Percentiles rank a stretch among this genome's conserved stretches.
phyloP scores from a whole-genome alignment of 495 filamentous ascomycete genomes.

The Talaromyces adpressus region DNA sequence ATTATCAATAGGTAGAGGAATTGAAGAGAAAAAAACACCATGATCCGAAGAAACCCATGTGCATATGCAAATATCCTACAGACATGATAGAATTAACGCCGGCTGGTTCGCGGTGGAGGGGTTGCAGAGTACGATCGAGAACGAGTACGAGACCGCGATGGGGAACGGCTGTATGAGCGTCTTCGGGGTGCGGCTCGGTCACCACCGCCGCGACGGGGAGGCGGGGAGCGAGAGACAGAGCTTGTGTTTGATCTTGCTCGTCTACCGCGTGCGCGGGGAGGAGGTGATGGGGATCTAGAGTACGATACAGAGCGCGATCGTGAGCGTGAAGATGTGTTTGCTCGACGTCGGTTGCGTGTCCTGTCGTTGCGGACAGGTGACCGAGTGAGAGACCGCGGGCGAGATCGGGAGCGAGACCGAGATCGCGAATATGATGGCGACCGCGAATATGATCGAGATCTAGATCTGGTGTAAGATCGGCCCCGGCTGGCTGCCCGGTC shows the following conservation, averaged over 20 bases:
- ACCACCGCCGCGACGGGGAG: background rate
- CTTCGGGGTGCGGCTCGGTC: background rate
- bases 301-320: constrained; percentile 5
- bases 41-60: background rate
- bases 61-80: constrained; percentile 1
- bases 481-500: constrained; percentile 22
- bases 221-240: background rate
- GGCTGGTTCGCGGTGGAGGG: background rate
- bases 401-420: constrained; percentile 1
- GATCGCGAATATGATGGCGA: constrained; percentile 8
- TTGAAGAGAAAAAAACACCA: background rate
- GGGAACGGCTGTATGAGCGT: constrained; percentile 6
- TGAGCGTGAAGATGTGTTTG: constrained; percentile 13
- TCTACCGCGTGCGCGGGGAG: background rate
- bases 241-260: background rate
- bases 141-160: constrained; percentile 1
- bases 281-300: constrained; percentile 2
- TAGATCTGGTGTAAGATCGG: constrained; percentile 31
- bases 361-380: background rate
- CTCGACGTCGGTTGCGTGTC: background rate
- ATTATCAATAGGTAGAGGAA: background rate
- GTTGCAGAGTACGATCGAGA: constrained; percentile 2
- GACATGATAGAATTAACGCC: background rate
- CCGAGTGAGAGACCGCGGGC: background rate
- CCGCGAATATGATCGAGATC: constrained; percentile 21